Base-by-base conservation (phyloP, 768 basidiomycete species). In the Lactifluus volemus region DNA sequence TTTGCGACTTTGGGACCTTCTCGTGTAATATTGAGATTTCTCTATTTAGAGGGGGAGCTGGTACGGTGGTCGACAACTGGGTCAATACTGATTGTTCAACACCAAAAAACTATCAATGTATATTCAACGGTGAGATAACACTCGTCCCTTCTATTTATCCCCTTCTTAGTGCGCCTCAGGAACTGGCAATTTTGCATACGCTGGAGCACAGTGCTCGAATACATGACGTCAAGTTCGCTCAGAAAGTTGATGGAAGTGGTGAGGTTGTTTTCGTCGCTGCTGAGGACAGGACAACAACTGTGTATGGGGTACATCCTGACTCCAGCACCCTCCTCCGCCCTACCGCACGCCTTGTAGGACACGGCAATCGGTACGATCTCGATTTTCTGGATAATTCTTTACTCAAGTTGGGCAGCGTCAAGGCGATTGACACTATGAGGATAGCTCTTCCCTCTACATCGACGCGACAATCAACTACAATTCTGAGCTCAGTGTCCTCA, bases 21-120 rank as follows among this genome's bases (percentile, higher is more conserved):
- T 32, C 17, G 21, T 10, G 41, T 4, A 39, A 21, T 21, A 5
- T 29, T 14, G 17, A 4, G 50, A 17, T 57, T 65, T 14, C 53
- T 39, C 8, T 36, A 14, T 51, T 0, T 67, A 92, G 96, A 99
- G 78, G 94, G 88, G 0, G 96, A 99, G 68, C 72, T 89, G n/a
- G 92, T 96, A 14, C 81, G 88, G 32, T 99, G 93, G 88, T 90
- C 92, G 5, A 76, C 79, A 2, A 79, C 81, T 6, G 96, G 96
- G 1, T 78, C 81, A 2, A 76, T 84, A 19, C 93, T 99, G 68
- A 84, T 83, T 9, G 88, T 99, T 5, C 88, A 94, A 65, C 79
- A 84, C 3, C 81, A 83, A 30, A 82, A 81, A 41, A 84, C 81
- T 4, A 81, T 98, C 38, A 89, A 95, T 65, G 68, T 99, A 10